These are phyloP conservation scores for Arthrobotrys iridis DNA, from an alignment of 2,329 filamentous ascomycete genomes.

Conservation along the genomic window DNA sequence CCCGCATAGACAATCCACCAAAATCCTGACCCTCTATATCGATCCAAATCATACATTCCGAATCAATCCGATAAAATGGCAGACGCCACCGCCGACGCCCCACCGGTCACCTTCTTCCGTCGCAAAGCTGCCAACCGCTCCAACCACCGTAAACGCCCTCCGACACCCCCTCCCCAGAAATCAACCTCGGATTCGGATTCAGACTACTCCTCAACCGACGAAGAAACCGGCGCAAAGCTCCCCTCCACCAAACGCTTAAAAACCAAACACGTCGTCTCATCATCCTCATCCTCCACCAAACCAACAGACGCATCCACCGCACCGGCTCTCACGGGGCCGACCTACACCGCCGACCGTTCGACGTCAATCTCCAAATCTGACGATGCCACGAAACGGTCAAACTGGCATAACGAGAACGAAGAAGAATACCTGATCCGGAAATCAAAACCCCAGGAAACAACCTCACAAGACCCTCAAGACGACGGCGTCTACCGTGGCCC, in stretches of 20 bases:
- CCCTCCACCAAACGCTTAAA: constrained; percentile 79
- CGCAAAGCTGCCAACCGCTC: constrained; percentile 74
- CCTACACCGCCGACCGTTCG: constrained; percentile 65
- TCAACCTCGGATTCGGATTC: constrained; percentile 66
- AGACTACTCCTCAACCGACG: constrained; percentile 78
- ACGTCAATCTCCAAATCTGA: constrained; percentile 73
- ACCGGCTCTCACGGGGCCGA: constrained; percentile 23
- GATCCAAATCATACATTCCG: background rate
- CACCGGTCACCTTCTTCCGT: constrained; percentile 82
- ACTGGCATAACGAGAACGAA: constrained; percentile 86
- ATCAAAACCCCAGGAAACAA: constrained; percentile 56
- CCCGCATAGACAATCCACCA: background rate
- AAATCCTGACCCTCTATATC: background rate
- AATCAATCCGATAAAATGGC: constrained; percentile 3
- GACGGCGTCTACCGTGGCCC: constrained; percentile 81
- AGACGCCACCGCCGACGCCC: constrained; percentile 59
- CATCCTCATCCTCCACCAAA: constrained; percentile 67
- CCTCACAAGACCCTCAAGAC: constrained; percentile 60
- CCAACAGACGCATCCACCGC: constrained; percentile 60
- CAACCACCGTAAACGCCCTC: constrained; percentile 81
- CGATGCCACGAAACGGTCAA: constrained; percentile 87
- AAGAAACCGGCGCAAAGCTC: constrained; percentile 63
- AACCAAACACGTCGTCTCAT: constrained; percentile 72
- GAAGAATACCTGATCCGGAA: constrained; percentile 61
- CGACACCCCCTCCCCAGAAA: constrained; percentile 76